Percentiles rank a stretch among this genome's conserved stretches.
Evolutionary conservation across 108 stramenopile genomes (phyloP).

Genomic region (Cylindrotheca closterium): DNA sequence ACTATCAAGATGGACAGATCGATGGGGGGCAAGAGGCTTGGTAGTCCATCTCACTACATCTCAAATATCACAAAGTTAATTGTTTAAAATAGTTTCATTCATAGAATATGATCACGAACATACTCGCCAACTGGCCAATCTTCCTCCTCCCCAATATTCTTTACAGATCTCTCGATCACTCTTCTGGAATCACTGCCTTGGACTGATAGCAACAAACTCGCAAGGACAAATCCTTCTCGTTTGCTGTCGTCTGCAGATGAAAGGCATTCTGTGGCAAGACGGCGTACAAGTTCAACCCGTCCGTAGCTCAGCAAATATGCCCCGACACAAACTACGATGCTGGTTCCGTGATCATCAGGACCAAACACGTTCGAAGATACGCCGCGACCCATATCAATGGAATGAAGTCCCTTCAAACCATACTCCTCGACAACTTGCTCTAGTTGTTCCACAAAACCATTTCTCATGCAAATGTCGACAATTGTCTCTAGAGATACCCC

Average conservation of each 20-base stretch:
- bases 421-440: slow-evolving; percentile 54
- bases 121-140: slow-evolving; percentile 41
- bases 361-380: slow-evolving; percentile 38
- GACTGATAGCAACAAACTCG: slow-evolving; percentile 42
- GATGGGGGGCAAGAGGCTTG: not conserved
- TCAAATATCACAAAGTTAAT: too few relatives aligned
- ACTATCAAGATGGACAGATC: not conserved
- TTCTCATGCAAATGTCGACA: slow-evolving; percentile 69
- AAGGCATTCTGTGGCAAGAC: slow-evolving; percentile 48
- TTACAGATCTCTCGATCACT: slow-evolving; percentile 40
- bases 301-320: slow-evolving; percentile 69
- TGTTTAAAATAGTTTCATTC: too few relatives aligned
- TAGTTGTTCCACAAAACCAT: slow-evolving; percentile 59
- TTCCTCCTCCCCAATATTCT: slow-evolving; percentile 16
- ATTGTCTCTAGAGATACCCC: slow-evolving; percentile 72
- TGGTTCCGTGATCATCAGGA: slow-evolving; percentile 21
- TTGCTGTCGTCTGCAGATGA: slow-evolving; percentile 35
- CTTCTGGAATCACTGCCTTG: slow-evolving; percentile 35
- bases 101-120: slow-evolving; percentile 31
- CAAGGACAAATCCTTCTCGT: slow-evolving; percentile 51
- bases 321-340: slow-evolving; percentile 57
- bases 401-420: slow-evolving; percentile 48
- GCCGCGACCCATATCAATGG: slow-evolving; percentile 64
- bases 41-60: not conserved
- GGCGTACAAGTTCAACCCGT: slow-evolving; percentile 49